These are phyloP conservation scores for Termitomyces sp. DNA, from an alignment of 768 basidiomycete genomes.

Conservation along the genomic window DNA sequence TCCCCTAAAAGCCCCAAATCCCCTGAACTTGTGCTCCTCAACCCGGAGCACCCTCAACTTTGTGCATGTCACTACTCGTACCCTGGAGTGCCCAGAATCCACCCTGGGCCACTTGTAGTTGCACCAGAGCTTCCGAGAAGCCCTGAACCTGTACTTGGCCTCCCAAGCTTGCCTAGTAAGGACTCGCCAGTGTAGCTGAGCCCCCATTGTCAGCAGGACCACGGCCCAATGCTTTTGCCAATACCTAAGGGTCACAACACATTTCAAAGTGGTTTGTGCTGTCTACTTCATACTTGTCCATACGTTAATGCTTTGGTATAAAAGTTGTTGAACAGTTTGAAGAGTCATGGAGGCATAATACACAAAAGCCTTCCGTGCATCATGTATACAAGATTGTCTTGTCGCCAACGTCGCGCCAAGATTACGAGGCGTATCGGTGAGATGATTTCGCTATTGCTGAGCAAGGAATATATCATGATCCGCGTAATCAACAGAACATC, in stretches of 20 bases:
- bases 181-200: too few relatives aligned
- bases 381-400: conserved; percentile 59
- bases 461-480: not conserved
- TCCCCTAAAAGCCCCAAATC: too few relatives aligned
- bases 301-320: not conserved
- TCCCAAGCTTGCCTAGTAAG: too few relatives aligned
- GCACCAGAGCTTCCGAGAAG: too few relatives aligned
- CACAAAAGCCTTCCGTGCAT: conserved; percentile 49
- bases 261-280: conserved; percentile 53
- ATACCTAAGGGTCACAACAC: conserved; percentile 53
- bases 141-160: too few relatives aligned
- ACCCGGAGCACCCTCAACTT: too few relatives aligned
- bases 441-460: conserved; percentile 2
- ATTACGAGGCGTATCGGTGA: conserved; percentile 58
- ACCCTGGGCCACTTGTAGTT: too few relatives aligned
- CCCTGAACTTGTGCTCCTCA: too few relatives aligned
- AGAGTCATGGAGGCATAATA: conserved; percentile 56
- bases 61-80: too few relatives aligned
- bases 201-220: too few relatives aligned
- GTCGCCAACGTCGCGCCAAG: conserved; percentile 39
- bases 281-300: not conserved
- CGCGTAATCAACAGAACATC: conserved; percentile 15
- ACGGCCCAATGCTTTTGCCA: conserved; percentile 53
- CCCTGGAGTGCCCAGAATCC: too few relatives aligned
- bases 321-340: conserved; percentile 65